phyloP scores from a whole-genome alignment of 129 eudicot species.

The Deinandra increscens region DNA sequence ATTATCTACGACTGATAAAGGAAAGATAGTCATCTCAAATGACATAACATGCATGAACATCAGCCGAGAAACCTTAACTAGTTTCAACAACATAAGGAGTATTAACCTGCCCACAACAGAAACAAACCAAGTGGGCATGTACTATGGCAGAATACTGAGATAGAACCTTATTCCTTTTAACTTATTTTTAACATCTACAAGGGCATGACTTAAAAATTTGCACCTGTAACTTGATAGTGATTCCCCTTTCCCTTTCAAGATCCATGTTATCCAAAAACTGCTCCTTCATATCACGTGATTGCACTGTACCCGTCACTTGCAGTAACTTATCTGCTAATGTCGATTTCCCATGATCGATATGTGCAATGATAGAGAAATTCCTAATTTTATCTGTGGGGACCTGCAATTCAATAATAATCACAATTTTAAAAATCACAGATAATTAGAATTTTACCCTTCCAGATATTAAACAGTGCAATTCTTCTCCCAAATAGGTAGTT shows the following conservation, averaged over 20 bases:
- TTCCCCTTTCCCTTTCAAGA: conserved; percentile 98
- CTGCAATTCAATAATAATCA: conserved; percentile 41
- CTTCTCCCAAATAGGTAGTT: not conserved
- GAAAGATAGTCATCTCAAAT: conserved; percentile 1
- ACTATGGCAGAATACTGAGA: conserved; percentile 14
- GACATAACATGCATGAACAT: conserved; percentile 18
- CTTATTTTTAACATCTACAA: not conserved
- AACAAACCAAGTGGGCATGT: conserved; percentile 23
- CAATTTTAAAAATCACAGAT: not conserved
- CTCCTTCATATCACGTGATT: conserved; percentile 91
- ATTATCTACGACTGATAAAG: conserved; percentile 8
- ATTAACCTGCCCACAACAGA: conserved; percentile 4
- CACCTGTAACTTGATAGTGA: conserved; percentile 95
- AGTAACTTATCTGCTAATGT: conserved; percentile 94
- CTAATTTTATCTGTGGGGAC: conserved; percentile 80
- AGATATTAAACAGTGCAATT: not conserved
- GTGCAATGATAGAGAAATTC: conserved; percentile 93
- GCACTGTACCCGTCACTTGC: conserved; percentile 95
- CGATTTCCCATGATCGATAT: conserved; percentile 99
- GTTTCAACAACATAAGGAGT: conserved; percentile 3
- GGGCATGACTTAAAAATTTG: conserved; percentile 11
- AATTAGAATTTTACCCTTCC: not conserved
- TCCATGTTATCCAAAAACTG: conserved; percentile 99
- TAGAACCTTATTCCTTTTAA: conserved; percentile 10
- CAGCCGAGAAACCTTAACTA: conserved; percentile 9